Base-by-base conservation (phyloP, 345 rosid genomes). In the Durio zibethinus region DNA sequence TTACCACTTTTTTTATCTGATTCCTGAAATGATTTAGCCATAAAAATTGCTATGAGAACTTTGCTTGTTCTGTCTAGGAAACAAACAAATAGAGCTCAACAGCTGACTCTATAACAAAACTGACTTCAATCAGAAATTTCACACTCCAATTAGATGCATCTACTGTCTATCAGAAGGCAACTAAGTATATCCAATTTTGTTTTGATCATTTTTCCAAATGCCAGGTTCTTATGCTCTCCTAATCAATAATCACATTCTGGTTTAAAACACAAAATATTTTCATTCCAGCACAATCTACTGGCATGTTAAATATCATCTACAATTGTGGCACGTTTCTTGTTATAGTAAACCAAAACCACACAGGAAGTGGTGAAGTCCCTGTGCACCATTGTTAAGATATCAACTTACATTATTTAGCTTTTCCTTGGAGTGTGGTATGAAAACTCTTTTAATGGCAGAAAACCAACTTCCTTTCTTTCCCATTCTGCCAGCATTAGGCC, bases 401-500 rank as follows among this genome's bases (percentile, higher is more conserved):
- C 5, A 18, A 78, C 92, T 92, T 86, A 96, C 97, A 83, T 84
- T 86, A 81, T 71, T 83, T 57, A 87, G 82, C 80, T 92, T 93
- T 83, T 92, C 94, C 84, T 91, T 90, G 74, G 97, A 84, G 78
- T 87, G 85, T 72, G 91, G 83, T 36, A 85, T 77, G 79, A 96
- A 96, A 80, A 87, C 93, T 80, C 88, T 92, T 84, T 96, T 96
- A 81, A 96, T 91, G 70, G 98, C 95, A 54, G 97, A 86, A 89
- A 93, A 89, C 99, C 99, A 96, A 74, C 91, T 89, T 73, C 97
- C 94, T 85, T 87, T 91, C 94, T 92, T 96, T 76, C 99, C 93
- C 99, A 96, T 95, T 78, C 82, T 81, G 79, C 83, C 27, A 86
- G 87, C 94, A 96, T 91, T 86, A 78, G 73, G 35, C 74, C 69